Percentiles rank a stretch among this genome's conserved stretches.
Evolutionary conservation across 176 grass and related monocot species (phyloP).

Genomic region (Puccinellia tenuiflora): DNA sequence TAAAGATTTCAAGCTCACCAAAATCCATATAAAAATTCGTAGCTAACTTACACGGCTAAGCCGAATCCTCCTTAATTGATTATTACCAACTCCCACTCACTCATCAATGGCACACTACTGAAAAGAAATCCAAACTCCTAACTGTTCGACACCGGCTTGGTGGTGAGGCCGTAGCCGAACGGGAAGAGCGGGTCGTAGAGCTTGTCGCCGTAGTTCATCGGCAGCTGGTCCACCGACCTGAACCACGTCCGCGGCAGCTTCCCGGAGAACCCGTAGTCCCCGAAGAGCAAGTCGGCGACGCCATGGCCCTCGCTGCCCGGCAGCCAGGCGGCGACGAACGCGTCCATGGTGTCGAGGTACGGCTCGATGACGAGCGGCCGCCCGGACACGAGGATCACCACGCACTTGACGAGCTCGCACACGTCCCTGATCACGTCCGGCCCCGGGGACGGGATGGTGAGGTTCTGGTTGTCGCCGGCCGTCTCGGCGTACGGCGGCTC

Average conservation of each 20-base stretch:
- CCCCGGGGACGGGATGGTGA: constrained; percentile 50
- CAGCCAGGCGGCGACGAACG: constrained; percentile 81
- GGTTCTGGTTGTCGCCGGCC: constrained; percentile 48
- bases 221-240: constrained; percentile 78
- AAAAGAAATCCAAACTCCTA: background rate
- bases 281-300: constrained; percentile 72
- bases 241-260: constrained; percentile 85
- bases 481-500: constrained; percentile 62
- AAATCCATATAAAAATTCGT: background rate
- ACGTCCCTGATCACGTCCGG: constrained; percentile 35
- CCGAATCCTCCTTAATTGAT: background rate
- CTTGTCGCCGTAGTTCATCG: constrained; percentile 71
- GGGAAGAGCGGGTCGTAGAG: constrained; percentile 67
- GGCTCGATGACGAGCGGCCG: constrained; percentile 69
- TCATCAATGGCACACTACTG: background rate
- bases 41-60: background rate
- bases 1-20: background rate
- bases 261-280: constrained; percentile 66
- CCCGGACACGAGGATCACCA: constrained; percentile 56
- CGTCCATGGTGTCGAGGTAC: constrained; percentile 51
- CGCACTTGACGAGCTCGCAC: constrained; percentile 56
- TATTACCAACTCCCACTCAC: background rate
- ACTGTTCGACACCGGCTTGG: background rate
- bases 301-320: constrained; percentile 75
- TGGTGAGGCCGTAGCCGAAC: constrained; percentile 66